Evolutionary conservation across 2,329 filamentous ascomycete species (phyloP).

Genomic region (Ceratocystis eucalypticola): DNA sequence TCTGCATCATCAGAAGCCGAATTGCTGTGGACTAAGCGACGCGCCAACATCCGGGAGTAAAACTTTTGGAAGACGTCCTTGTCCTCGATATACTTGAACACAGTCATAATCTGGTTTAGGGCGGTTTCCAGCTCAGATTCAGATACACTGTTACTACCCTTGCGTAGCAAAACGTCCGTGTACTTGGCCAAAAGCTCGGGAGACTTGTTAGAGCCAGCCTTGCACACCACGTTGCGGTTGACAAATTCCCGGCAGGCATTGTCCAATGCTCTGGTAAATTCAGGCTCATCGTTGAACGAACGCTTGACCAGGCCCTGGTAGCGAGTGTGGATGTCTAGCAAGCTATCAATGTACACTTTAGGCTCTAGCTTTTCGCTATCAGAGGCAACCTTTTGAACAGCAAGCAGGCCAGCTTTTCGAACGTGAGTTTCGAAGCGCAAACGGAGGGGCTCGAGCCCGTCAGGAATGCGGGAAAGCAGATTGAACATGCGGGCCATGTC

Average conservation of each 20-base stretch:
- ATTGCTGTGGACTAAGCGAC: conserved; percentile 85
- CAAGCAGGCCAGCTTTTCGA: conserved; percentile 71
- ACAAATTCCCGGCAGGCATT: conserved; percentile 97
- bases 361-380: conserved; percentile 86
- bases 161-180: conserved; percentile 81
- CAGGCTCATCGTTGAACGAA: conserved; percentile 87
- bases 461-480: conserved; percentile 73
- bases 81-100: conserved; percentile 99
- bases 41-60: conserved; percentile 91
- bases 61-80: conserved; percentile 99
- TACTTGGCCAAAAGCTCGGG: conserved; percentile 93
- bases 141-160: conserved; percentile 82
- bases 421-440: conserved; percentile 86
- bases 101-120: conserved; percentile 89
- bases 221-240: conserved; percentile 94
- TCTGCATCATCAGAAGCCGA: conserved; percentile 95
- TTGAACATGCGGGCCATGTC: conserved; percentile 96
- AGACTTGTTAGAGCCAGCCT: conserved; percentile 81
- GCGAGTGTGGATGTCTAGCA: conserved; percentile 86
- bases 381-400: conserved; percentile 79
- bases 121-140: conserved; percentile 86
- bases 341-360: conserved; percentile 88
- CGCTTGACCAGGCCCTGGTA: conserved; percentile 85
- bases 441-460: conserved; percentile 79
- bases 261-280: conserved; percentile 90